Conservation (phyloP, 805 yeast species). For the Lipomyces japonicus region DNA sequence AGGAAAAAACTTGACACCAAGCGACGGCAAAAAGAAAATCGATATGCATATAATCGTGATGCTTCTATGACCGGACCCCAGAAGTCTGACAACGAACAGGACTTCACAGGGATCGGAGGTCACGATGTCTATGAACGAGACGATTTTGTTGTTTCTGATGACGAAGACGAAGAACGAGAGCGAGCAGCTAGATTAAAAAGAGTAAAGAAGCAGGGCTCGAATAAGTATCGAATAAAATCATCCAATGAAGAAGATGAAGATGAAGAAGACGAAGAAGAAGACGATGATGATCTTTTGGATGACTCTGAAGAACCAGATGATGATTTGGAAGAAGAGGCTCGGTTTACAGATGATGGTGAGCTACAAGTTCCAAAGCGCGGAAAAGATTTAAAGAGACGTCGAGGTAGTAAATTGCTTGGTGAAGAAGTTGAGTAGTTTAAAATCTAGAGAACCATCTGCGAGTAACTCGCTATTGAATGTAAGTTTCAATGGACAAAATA, state of each 20-base stretch:
- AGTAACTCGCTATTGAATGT: too few species aligned
- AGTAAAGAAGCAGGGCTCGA: constrained; percentile 35
- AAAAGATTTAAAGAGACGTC: constrained; percentile 11
- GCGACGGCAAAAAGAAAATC: constrained; percentile 14
- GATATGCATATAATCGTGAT: constrained; percentile 11
- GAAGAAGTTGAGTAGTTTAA: too few species aligned
- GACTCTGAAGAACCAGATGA: constrained; percentile 29
- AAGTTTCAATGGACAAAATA: too few species aligned
- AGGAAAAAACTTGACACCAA: constrained; percentile 41
- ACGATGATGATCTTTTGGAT: constrained; percentile 32
- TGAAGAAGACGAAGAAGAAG: constrained; percentile 28
- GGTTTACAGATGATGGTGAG: constrained; percentile 16
- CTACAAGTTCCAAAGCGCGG: constrained; percentile 14
- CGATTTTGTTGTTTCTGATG: constrained; percentile 38
- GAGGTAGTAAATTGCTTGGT: too few species aligned
- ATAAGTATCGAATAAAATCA: constrained; percentile 25
- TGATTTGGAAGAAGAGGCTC: background rate
- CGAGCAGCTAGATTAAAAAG: constrained; percentile 35
- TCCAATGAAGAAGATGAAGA: constrained; percentile 33
- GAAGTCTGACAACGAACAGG: constrained; percentile 8
- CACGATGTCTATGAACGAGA: constrained; percentile 39
- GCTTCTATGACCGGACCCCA: constrained; percentile 9
- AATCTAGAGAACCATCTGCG: too few species aligned
- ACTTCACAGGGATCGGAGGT: constrained; percentile 30
- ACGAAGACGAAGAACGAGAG: constrained; percentile 35